phyloP scores from a whole-genome alignment of 306 rosid species.

The Pachyrhizus erosus region DNA sequence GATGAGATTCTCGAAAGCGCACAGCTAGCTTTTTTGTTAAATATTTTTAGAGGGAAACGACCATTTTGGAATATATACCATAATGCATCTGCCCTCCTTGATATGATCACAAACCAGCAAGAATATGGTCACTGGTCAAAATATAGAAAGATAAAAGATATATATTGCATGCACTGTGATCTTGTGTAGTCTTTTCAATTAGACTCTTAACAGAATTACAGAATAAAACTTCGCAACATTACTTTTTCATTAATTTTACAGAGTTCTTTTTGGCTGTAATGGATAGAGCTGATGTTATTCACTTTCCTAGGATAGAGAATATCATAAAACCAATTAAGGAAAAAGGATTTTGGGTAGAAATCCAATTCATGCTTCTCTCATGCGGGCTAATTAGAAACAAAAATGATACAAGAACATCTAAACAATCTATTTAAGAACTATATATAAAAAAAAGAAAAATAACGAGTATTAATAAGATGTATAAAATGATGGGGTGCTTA shows the following conservation, averaged over 20 bases:
- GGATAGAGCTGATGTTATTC: background rate
- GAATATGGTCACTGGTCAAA: slow-evolving; percentile 42
- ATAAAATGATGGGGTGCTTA: too few species aligned
- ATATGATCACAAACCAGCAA: slow-evolving; percentile 43
- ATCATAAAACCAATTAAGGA: background rate
- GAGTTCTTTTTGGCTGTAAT: background rate
- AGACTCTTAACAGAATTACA: slow-evolving; percentile 17
- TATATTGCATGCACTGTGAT: slow-evolving; percentile 32
- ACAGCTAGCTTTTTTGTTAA: slow-evolving; percentile 13
- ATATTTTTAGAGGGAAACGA: slow-evolving; percentile 44
- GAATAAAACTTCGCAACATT: slow-evolving; percentile 44
- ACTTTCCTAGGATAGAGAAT: slow-evolving; percentile 31
- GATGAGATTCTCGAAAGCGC: slow-evolving; percentile 56
- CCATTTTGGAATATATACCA: slow-evolving; percentile 65
- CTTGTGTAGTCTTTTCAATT: slow-evolving; percentile 40
- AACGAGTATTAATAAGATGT: too few species aligned
- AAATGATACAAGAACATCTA: too few species aligned
- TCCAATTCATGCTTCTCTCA: background rate
- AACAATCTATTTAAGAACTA: too few species aligned
- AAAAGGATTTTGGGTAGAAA: background rate
- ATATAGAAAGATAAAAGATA: slow-evolving; percentile 37
- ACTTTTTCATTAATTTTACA: slow-evolving; percentile 17
- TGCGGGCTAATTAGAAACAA: background rate
- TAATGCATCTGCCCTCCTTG: slow-evolving; percentile 40
- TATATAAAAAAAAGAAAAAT: too few species aligned